phyloP scores from a whole-genome alignment of 306 rosid species.

The Astragalus membranaceus region DNA sequence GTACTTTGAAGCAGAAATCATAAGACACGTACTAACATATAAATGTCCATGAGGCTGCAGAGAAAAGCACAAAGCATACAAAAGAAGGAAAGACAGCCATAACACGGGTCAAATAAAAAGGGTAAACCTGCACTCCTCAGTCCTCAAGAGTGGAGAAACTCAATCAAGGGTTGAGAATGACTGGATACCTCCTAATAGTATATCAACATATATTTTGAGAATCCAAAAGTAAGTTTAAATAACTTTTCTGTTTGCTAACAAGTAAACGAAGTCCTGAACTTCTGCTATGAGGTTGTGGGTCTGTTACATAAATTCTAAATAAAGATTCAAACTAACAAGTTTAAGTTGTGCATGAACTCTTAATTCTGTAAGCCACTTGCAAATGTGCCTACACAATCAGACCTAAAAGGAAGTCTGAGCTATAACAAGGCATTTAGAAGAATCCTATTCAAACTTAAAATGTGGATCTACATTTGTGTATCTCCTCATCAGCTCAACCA shows the following conservation, averaged over 20 bases:
- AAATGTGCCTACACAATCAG: conserved; percentile 22
- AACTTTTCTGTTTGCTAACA: background rate
- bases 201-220: background rate
- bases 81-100: background rate
- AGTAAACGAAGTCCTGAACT: background rate
- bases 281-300: conserved; percentile 7
- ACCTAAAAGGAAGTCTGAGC: conserved; percentile 19
- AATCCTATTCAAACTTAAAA: conserved; percentile 36
- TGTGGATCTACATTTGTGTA: conserved; percentile 35
- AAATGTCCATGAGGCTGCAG: background rate
- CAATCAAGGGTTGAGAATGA: background rate
- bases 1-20: background rate
- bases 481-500: conserved; percentile 47
- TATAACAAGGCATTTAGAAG: conserved; percentile 17
- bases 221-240: background rate
- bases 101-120: background rate
- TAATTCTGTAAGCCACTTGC: conserved; percentile 17
- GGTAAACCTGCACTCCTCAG: background rate
- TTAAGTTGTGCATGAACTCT: conserved; percentile 6
- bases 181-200: background rate
- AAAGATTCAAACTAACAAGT: conserved; percentile 4
- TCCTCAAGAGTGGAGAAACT: background rate
- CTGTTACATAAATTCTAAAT: conserved; percentile 13
- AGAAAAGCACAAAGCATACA: background rate
- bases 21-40: background rate